Conservation (phyloP, 2,329 filamentous ascomycete genomes). For the Cladophialophora bantiana region DNA sequence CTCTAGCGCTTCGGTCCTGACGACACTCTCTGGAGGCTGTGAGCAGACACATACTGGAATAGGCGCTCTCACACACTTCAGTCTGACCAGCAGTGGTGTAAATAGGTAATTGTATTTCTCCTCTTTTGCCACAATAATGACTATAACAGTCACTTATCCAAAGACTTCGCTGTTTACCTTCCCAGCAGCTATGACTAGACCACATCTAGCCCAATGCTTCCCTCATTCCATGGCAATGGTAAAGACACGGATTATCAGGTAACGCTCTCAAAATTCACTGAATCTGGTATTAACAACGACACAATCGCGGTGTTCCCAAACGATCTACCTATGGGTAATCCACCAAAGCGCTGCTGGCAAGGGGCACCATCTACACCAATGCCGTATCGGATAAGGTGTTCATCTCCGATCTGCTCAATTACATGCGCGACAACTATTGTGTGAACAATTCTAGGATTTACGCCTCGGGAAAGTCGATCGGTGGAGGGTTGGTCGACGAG, state of each 20-base stretch:
- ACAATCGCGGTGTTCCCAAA: conserved; percentile 56
- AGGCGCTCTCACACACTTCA: neutral
- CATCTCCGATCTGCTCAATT: conserved; percentile 52
- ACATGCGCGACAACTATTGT: conserved; percentile 53
- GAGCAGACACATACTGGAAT: conserved; percentile 1
- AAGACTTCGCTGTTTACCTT: conserved; percentile 20
- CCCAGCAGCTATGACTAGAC: conserved; percentile 47
- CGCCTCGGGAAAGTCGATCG: conserved; percentile 62
- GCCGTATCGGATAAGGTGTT: conserved; percentile 55
- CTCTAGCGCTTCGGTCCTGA: neutral
- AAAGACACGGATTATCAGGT: conserved; percentile 50
- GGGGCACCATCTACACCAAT: conserved; percentile 49
- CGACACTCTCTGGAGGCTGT: neutral
- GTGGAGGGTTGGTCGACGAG: conserved; percentile 58
- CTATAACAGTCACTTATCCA: neutral
- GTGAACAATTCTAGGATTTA: conserved; percentile 56
- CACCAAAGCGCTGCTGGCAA: conserved; percentile 45
- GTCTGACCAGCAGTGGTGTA: neutral
- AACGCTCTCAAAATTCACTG: conserved; percentile 55
- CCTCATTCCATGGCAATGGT: conserved; percentile 57
- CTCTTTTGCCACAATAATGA: neutral
- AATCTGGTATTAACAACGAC: conserved; percentile 52
- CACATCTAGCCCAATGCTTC: conserved; percentile 51
- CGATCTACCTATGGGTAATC: conserved; percentile 45
- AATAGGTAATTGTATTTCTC: conserved; percentile 8